Percentiles rank a stretch among this genome's conserved stretches.
Evolutionary conservation across 352 stramenopile species (phyloP).

Genomic region (Pythium graminicola): DNA sequence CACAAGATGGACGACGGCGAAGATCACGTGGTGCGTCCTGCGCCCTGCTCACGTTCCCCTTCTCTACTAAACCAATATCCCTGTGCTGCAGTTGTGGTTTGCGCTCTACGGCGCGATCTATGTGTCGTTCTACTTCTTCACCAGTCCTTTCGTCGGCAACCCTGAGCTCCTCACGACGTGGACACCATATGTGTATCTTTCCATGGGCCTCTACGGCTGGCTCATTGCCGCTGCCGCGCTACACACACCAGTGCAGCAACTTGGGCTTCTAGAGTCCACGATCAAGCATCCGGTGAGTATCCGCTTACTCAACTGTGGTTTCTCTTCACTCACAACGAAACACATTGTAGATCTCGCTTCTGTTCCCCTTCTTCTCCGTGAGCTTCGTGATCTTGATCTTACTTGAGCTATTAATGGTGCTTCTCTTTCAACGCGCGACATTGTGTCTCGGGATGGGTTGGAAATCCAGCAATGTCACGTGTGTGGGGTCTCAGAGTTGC

Average conservation of each 20-base stretch:
- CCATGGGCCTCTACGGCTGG: conserved; percentile 82
- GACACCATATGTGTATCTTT: conserved; percentile 86
- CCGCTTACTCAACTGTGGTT: no score
- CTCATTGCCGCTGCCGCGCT: conserved; percentile 68
- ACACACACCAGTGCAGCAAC: conserved; percentile 63
- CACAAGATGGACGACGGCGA: no score
- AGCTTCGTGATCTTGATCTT: conserved; percentile 71
- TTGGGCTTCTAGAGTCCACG: conserved; percentile 68
- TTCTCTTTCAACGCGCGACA: conserved; percentile 51
- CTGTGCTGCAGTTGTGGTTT: conserved; percentile 63
- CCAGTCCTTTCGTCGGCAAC: conserved; percentile 80
- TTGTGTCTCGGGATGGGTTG: conserved; percentile 50
- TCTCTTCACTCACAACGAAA: no score
- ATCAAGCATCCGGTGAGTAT: conserved; percentile 76
- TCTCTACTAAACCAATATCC: conserved; percentile 5
- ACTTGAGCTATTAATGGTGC: conserved; percentile 62
- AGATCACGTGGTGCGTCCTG: conserved; percentile 19
- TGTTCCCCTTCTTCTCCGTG: conserved; percentile 83
- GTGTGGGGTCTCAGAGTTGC: no score
- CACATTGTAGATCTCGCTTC: conserved; percentile 64
- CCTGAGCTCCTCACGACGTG: conserved; percentile 77
- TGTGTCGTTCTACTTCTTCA: conserved; percentile 87
- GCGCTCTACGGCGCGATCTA: conserved; percentile 74
- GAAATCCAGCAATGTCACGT: conserved; percentile 68
- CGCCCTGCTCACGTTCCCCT: not conserved